phyloP scores from a whole-genome alignment of 257 asterid species.

The Plectranthus barbatus region DNA sequence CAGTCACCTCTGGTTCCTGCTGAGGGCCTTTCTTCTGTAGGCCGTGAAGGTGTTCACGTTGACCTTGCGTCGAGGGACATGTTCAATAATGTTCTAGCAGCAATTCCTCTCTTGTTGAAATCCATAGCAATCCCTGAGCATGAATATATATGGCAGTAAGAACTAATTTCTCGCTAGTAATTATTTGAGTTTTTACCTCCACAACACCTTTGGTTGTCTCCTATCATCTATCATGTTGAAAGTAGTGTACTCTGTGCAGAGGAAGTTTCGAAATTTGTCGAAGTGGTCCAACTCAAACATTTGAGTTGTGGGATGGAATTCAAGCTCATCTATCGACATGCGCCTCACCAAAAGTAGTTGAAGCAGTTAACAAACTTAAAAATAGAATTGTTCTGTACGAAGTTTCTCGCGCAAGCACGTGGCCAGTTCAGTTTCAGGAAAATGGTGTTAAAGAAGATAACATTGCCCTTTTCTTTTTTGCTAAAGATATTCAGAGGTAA shows the following conservation, averaged over 20 bases:
- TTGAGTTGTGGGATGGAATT: slow-evolving; percentile 56
- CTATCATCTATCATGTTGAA: slow-evolving; percentile 8
- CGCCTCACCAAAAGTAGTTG: slow-evolving; percentile 66
- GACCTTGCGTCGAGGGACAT: slow-evolving; percentile 26
- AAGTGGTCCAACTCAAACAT: slow-evolving; percentile 37
- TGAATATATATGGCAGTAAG: slow-evolving; percentile 86
- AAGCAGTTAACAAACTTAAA: slow-evolving; percentile 49
- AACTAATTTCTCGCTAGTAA: slow-evolving; percentile 16
- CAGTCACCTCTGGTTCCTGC: slow-evolving; percentile 24
- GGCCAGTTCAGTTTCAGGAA: slow-evolving; percentile 89
- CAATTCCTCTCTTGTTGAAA: slow-evolving; percentile 32
- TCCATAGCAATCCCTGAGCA: slow-evolving; percentile 58
- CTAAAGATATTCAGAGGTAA: slow-evolving; percentile 71
- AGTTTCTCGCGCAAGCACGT: slow-evolving; percentile 73
- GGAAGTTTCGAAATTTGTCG: slow-evolving; percentile 69
- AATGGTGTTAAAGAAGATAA: slow-evolving; percentile 70
- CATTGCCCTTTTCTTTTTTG: slow-evolving; percentile 78
- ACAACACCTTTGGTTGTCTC: not conserved
- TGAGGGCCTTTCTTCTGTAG: slow-evolving; percentile 37
- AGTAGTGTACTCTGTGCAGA: slow-evolving; percentile 37
- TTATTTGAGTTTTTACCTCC: slow-evolving; percentile 3
- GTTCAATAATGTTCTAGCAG: slow-evolving; percentile 28
- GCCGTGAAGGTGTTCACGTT: slow-evolving; percentile 24
- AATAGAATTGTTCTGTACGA: slow-evolving; percentile 48
- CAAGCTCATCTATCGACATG: slow-evolving; percentile 81